Conservation (phyloP, 306 rosid species). For the Cyclanthera cordifolia region DNA sequence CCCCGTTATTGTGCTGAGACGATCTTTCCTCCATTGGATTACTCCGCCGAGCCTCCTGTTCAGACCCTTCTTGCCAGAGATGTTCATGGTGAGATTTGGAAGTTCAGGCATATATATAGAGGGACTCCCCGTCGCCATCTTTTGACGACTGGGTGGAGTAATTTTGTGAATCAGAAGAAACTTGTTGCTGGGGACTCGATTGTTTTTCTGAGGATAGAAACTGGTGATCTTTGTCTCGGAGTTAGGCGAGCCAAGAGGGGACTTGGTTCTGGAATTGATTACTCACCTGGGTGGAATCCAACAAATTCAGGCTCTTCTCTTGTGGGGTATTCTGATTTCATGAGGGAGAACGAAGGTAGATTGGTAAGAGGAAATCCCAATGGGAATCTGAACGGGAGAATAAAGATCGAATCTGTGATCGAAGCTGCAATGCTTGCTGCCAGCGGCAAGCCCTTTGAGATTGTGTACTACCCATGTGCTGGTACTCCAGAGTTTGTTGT, state of each 20-base stretch:
- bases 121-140: constrained; percentile 98
- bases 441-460: constrained; percentile 64
- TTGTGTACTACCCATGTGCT: constrained; percentile 74
- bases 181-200: constrained; percentile 96
- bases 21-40: constrained; percentile 74
- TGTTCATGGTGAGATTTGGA: constrained; percentile 83
- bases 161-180: constrained; percentile 85
- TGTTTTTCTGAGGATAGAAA: constrained; percentile 71
- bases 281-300: constrained; percentile 46
- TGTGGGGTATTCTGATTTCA: constrained; percentile 24
- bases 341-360: constrained; percentile 10
- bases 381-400: constrained; percentile 35
- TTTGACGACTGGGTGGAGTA: constrained; percentile 95
- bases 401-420: constrained; percentile 37
- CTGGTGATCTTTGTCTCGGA: constrained; percentile 90
- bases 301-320: constrained; percentile 23
- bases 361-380: constrained; percentile 16
- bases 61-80: constrained; percentile 78
- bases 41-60: constrained; percentile 74
- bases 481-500: constrained; percentile 82
- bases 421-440: constrained; percentile 75
- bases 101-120: constrained; percentile 91
- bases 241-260: constrained; percentile 93
- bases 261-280: constrained; percentile 59
- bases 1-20: constrained; percentile 98